Base-by-base conservation (phyloP, 306 rosid genomes). In the Fragaria iinumae region DNA sequence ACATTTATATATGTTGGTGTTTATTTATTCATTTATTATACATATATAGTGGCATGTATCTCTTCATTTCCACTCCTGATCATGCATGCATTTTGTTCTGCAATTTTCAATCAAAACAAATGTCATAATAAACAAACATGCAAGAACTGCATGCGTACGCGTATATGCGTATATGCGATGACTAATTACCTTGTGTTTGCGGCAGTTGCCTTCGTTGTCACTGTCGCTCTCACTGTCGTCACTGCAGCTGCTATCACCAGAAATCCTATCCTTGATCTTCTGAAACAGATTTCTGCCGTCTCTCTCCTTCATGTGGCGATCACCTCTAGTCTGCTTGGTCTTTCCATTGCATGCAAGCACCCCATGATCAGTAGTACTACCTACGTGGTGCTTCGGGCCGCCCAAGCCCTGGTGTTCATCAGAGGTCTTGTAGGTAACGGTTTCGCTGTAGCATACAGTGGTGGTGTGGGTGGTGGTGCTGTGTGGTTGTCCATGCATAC, bases 221-320 rank as follows among this genome's bases (percentile, higher is more conserved):
- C 77, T 39, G 29, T 82, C 82, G 66, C 79, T 59, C 77, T 76
- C 68, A 62, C 48, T 48, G 66, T 34, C 39, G 2, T 36, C 39
- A 36, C 76, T 69, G 41, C 59, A 11, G 63, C 70, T 70, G 62
- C 71, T 38, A 60, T 78, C 44, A 34, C 76, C 71, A 11, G 76
- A 70, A 65, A 62, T 18, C 4, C 72, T 72, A 36, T 71, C 77
- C 45, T 70, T 78, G 60, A 78, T 71, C 76, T 78, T 78, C 71
- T 70, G 76, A 23, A 70, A 38, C 3, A 60, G 69, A 49, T 44
- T 44, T 50, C 57, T 69, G 11, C 48, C 3, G 13, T 71, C 76
- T 38, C 49, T 70, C 29, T 78, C 44, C 32, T 55, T 72, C 9
- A 6, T 10, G 65, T 34, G 32, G 44, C n/a, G 29, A 52, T 38